Base-by-base conservation (phyloP, 306 rosid species). In the Medicago arabica region DNA sequence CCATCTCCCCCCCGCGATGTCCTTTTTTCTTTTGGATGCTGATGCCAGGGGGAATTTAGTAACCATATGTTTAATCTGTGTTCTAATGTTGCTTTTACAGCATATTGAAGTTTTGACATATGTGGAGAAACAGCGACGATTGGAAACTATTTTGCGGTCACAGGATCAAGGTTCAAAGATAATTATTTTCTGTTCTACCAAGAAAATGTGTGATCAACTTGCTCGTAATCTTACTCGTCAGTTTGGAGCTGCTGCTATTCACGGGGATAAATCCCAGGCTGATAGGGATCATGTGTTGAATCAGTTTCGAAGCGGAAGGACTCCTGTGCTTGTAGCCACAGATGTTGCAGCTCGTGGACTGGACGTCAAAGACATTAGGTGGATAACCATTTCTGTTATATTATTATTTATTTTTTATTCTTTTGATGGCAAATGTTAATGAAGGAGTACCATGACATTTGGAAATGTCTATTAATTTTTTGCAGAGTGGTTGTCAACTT, bases 181-280 rank as follows among this genome's bases (percentile, higher is more conserved):
- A 65, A 96, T 96, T 34, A 78, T 96, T 51, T 96, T 96, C 72
- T 96, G 99, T 78, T 96, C 99, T 69, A 96, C 99, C 31, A 92
- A 96, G 88, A 96, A 92, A 86, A 96, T 96, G 99, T 96, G 99
- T 62, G 99, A 96, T 86, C 99, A 92, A 76, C 97, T 96, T 72
- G 84, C 97, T 69, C 97, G 97, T 21, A 96, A 92, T 83, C 96
- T 96, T 54, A 73, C 93, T 2, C 97, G 98, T 65, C 97, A 90
- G 77, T 96, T 92, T 81, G 97, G 99, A 65, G 99, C 98, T 75
- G 92, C 96, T 54, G 98, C 99, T 59, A 96, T 96, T 69, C 99
- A 96, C 62, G 99, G 99, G 69, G 99, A 96, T 89, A 96, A 96
- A 78, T 96, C 99, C 75, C 99, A 96, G 88, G 73, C 87, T 71